phyloP scores from a whole-genome alignment of 2,329 filamentous ascomycete genomes.

The Penicillium sp. region DNA sequence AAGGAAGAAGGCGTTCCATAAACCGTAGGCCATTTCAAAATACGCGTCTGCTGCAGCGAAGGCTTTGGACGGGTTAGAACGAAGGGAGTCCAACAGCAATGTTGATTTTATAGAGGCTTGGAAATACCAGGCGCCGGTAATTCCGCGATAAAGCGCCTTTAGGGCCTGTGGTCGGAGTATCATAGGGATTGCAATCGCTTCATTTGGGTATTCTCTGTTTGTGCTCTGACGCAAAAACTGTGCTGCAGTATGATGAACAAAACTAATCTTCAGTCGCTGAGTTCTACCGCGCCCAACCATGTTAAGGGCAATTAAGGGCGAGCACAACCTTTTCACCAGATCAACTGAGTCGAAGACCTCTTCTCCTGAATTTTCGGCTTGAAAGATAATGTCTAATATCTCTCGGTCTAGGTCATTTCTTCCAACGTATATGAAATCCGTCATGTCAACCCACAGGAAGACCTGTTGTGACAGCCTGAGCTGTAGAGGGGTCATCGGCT shows the following conservation, averaged over 20 bases:
- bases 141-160: constrained; percentile 2
- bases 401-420: background rate
- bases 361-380: constrained; percentile 2
- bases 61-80: background rate
- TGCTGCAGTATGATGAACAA: constrained; percentile 4
- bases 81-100: background rate
- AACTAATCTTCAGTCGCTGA: background rate
- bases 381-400: constrained; percentile 1
- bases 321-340: background rate
- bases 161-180: background rate
- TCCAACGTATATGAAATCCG: background rate
- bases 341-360: constrained; percentile 5
- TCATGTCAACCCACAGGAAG: constrained; percentile 9
- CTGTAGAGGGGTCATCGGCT: background rate
- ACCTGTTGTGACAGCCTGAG: constrained; percentile 4
- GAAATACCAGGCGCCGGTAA: constrained; percentile 1
- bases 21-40: constrained; percentile 5
- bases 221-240: background rate
- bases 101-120: background rate
- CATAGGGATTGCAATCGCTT: background rate
- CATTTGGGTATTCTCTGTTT: background rate
- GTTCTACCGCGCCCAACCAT: background rate
- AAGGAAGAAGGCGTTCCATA: constrained; percentile 4
- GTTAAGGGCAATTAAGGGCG: background rate
- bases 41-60: background rate